A percentile compares a stretch with the other conserved stretches of the same genome.
These are phyloP conservation scores for Sporothrix schenckii DNA, from an alignment of 2,329 filamentous ascomycete genomes.

Conservation along the genomic window DNA sequence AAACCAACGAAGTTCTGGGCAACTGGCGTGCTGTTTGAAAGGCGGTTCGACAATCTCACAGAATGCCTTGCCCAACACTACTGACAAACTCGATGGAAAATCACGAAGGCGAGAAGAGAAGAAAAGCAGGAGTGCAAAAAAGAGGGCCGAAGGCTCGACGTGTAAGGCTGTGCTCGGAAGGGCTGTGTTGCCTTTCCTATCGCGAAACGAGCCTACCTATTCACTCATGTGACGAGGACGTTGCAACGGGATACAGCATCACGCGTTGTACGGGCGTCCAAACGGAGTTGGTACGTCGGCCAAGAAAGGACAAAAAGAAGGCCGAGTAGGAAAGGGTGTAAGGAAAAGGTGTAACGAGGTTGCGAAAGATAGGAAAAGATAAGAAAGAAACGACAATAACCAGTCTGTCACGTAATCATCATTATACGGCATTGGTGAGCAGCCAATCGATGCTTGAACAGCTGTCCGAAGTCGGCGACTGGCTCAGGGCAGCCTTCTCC, in stretches of 20 bases:
- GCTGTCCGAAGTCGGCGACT: background rate
- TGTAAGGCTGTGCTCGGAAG: background rate
- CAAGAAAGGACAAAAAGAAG: background rate
- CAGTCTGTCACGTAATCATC: background rate
- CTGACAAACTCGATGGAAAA: no score
- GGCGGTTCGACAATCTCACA: background rate
- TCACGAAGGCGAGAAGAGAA: background rate
- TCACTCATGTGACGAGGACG: background rate
- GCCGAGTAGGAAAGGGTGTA: background rate
- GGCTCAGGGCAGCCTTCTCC: conserved; percentile 1
- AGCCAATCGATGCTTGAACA: background rate
- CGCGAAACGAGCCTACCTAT: background rate
- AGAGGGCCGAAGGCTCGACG: background rate
- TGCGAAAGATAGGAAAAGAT: no score
- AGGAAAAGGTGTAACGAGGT: background rate
- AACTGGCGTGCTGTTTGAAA: background rate
- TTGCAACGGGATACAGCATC: conserved; percentile 9
- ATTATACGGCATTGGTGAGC: background rate
- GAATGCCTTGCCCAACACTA: background rate
- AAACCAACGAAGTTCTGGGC: background rate
- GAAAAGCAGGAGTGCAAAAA: background rate
- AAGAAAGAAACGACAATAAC: background rate
- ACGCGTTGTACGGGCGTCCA: background rate
- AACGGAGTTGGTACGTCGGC: background rate
- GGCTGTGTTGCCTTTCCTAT: background rate